phyloP scores from a whole-genome alignment of 345 rosid species.

The Barbarea vulgaris region DNA sequence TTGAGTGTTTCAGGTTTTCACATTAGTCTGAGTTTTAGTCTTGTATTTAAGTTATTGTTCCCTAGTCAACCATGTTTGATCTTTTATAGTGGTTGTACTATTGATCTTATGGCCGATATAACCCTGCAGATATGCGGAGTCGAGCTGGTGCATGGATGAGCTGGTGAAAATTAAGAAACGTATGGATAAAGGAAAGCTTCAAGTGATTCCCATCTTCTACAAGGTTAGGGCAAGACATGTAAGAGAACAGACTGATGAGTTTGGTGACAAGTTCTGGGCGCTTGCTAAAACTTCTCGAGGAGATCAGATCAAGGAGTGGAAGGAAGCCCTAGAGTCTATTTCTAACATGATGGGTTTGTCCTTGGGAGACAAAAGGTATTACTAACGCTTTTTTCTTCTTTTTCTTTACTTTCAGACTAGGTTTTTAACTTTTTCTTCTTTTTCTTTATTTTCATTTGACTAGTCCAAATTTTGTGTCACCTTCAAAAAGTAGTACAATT shows the following conservation, averaged over 20 bases:
- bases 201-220: constrained; percentile 11
- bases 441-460: background rate
- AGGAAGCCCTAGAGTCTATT: background rate
- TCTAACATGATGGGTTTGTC: background rate
- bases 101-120: background rate
- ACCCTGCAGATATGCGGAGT: background rate
- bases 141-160: constrained; percentile 16
- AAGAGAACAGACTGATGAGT: background rate
- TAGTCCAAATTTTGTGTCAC: too few species aligned
- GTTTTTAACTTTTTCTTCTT: too few species aligned
- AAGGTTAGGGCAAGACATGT: constrained; percentile 17
- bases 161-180: background rate
- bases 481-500: too few species aligned
- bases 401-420: too few species aligned
- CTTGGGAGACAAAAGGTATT: background rate
- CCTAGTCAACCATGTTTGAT: too few species aligned
- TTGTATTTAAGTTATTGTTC: too few species aligned
- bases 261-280: constrained; percentile 16
- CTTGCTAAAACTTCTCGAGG: background rate
- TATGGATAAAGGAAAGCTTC: constrained; percentile 4
- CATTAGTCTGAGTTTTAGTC: too few species aligned
- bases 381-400: too few species aligned
- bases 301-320: constrained; percentile 5
- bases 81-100: too few species aligned
- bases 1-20: too few species aligned